Percentiles rank a stretch among this genome's conserved stretches.
Evolutionary conservation across 352 stramenopile genomes (phyloP).

Genomic region (Phytophthora ramorum): DNA sequence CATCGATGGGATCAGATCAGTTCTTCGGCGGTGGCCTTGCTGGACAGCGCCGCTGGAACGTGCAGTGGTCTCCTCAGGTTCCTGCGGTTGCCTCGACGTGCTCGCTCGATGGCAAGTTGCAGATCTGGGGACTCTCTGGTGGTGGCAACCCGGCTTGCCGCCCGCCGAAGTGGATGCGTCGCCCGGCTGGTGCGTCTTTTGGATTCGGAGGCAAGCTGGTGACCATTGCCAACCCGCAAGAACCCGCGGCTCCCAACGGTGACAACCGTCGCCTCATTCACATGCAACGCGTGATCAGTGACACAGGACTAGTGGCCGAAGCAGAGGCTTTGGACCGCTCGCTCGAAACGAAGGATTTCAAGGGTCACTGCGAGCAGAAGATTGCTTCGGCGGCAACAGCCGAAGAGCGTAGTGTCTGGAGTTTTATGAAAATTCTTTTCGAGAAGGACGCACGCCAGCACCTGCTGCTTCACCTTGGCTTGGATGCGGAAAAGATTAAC

Average conservation of each 20-base stretch:
- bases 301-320: slow-evolving; percentile 81
- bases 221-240: slow-evolving; percentile 81
- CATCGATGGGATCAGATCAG: slow-evolving; percentile 79
- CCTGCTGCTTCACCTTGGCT: slow-evolving; percentile 94
- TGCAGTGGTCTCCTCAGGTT: slow-evolving; percentile 96
- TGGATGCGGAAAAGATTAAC: slow-evolving; percentile 94
- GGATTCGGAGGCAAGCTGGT: slow-evolving; percentile 97
- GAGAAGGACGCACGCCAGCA: slow-evolving; percentile 95
- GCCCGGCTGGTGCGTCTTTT: slow-evolving; percentile 92
- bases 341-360: slow-evolving; percentile 92
- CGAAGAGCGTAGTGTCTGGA: slow-evolving; percentile 87
- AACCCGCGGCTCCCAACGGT: slow-evolving; percentile 52
- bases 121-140: slow-evolving; percentile 91
- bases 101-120: slow-evolving; percentile 97
- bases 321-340: slow-evolving; percentile 92
- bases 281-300: slow-evolving; percentile 82
- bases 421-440: slow-evolving; percentile 95
- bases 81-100: slow-evolving; percentile 96
- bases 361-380: slow-evolving; percentile 94
- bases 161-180: slow-evolving; percentile 96
- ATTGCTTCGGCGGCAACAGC: slow-evolving; percentile 61
- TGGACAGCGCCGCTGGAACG: slow-evolving; percentile 93
- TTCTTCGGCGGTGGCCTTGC: slow-evolving; percentile 74
- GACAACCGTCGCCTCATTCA: slow-evolving; percentile 81
- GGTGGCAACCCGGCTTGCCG: slow-evolving; percentile 81